Conservation (phyloP, 1,284 basidiomycete species). For the Pseudozyma sp. region DNA sequence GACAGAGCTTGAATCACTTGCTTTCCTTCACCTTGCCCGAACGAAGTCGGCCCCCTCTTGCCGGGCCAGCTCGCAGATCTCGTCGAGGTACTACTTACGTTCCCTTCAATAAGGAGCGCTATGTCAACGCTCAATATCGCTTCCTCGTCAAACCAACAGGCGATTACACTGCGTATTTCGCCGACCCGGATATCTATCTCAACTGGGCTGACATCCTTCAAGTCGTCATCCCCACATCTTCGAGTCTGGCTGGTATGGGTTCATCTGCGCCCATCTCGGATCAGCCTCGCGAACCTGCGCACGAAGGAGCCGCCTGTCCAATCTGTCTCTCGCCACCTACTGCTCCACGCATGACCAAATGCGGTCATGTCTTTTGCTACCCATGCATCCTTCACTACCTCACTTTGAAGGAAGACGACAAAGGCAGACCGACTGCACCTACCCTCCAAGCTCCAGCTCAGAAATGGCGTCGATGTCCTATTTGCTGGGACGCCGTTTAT, state of each 20-base stretch:
- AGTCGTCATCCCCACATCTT: constrained; percentile 84
- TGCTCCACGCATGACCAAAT: constrained; percentile 95
- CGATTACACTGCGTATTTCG: constrained; percentile 65
- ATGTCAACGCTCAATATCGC: constrained; percentile 67
- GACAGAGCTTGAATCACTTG: constrained; percentile 66
- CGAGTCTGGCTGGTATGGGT: constrained; percentile 64
- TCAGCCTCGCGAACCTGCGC: constrained; percentile 64
- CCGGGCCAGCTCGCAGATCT: constrained; percentile 52
- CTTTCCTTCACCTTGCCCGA: constrained; percentile 67
- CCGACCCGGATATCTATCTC: constrained; percentile 65
- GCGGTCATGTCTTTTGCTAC: constrained; percentile 81
- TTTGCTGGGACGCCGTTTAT: constrained; percentile 93
- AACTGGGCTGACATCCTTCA: constrained; percentile 86
- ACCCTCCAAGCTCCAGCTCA: constrained; percentile 26
- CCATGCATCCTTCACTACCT: constrained; percentile 79
- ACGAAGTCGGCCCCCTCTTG: constrained; percentile 55
- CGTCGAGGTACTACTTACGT: constrained; percentile 37
- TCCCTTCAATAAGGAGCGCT: constrained; percentile 68
- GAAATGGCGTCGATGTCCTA: constrained; percentile 77
- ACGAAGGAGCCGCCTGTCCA: constrained; percentile 83
- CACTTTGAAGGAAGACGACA: constrained; percentile 41
- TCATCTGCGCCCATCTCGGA: constrained; percentile 36
- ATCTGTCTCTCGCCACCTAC: constrained; percentile 92
- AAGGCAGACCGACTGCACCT: constrained; percentile 15
- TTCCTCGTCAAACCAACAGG: constrained; percentile 68